These are phyloP conservation scores for Uncinocarpus reesii DNA, from an alignment of 2,329 filamentous ascomycete genomes.

Conservation along the genomic window DNA sequence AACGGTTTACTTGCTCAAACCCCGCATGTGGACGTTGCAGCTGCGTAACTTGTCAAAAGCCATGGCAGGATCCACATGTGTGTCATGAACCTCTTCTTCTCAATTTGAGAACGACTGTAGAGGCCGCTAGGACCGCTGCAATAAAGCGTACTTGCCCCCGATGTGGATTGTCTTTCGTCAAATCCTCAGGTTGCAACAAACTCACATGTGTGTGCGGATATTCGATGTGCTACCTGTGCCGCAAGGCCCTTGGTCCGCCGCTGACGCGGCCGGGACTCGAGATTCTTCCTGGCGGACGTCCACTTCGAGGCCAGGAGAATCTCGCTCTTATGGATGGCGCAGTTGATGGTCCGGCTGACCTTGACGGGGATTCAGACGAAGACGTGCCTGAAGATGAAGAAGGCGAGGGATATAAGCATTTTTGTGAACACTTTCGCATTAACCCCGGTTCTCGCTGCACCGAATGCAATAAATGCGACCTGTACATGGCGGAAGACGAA, in stretches of 20 bases:
- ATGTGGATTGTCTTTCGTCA: slow-evolving; percentile 87
- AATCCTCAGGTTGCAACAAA: slow-evolving; percentile 91
- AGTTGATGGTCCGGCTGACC: slow-evolving; percentile 8
- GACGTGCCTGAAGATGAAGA: slow-evolving; percentile 25
- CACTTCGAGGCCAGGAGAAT: neutral
- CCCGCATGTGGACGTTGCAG: slow-evolving; percentile 58
- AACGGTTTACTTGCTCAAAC: slow-evolving; percentile 67
- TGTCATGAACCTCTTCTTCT: slow-evolving; percentile 78
- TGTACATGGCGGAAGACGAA: slow-evolving; percentile 62
- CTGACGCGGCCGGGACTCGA: slow-evolving; percentile 12
- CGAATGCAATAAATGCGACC: slow-evolving; percentile 71
- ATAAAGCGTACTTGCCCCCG: slow-evolving; percentile 90
- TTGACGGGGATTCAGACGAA: slow-evolving; percentile 13
- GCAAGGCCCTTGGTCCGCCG: slow-evolving; percentile 48
- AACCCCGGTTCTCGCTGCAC: slow-evolving; percentile 63
- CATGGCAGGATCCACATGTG: slow-evolving; percentile 78
- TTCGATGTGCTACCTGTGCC: slow-evolving; percentile 95
- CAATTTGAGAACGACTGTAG: slow-evolving; percentile 76
- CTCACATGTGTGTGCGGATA: slow-evolving; percentile 92
- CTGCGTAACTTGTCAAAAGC: slow-evolving; percentile 70
- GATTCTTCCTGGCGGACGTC: neutral
- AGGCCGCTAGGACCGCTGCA: slow-evolving; percentile 84
- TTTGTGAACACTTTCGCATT: slow-evolving; percentile 88
- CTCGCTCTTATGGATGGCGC: slow-evolving; percentile 5
- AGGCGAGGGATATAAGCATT: slow-evolving; percentile 76